Percentiles rank a stretch among this genome's conserved stretches.
Conservation (phyloP, 2,329 filamentous ascomycete genomes). For the Colletotrichum tabaci region DNA sequence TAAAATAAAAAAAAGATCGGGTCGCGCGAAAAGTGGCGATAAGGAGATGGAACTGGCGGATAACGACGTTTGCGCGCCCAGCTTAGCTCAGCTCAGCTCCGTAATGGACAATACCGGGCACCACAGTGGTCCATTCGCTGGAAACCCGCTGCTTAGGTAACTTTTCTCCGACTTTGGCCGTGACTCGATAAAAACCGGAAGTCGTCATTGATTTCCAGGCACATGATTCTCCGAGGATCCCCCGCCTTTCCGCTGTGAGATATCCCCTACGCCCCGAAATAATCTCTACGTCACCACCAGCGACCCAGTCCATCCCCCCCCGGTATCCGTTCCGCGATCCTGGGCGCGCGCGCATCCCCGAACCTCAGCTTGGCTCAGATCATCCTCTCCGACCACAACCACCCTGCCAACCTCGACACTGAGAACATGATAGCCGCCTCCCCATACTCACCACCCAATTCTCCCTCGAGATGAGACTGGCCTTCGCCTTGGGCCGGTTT, state of each 20-base stretch:
- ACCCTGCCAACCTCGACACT: constrained; percentile 6
- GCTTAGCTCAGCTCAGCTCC: not conserved
- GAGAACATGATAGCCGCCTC: constrained; percentile 43
- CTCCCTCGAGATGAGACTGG: constrained; percentile 61
- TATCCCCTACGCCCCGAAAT: not conserved
- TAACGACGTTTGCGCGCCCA: constrained; percentile 9
- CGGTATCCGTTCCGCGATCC: constrained; percentile 30
- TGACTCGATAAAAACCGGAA: too few species aligned
- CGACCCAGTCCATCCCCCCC: not conserved
- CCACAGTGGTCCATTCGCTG: constrained; percentile 19
- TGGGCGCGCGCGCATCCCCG: constrained; percentile 11
- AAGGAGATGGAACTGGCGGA: constrained; percentile 22
- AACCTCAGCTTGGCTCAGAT: not conserved
- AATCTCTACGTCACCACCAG: constrained; percentile 49
- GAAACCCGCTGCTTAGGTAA: constrained; percentile 11
- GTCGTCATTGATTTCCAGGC: constrained; percentile 20
- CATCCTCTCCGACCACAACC: not conserved
- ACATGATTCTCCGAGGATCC: constrained; percentile 43
- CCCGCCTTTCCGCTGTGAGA: constrained; percentile 41
- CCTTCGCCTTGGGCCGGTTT: constrained; percentile 59
- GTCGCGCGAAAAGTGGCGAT: constrained; percentile 17
- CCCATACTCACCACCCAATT: constrained; percentile 16
- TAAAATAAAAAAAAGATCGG: constrained; percentile 39
- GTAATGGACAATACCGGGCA: constrained; percentile 11
- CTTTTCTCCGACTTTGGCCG: constrained; percentile 16